phyloP scores from a whole-genome alignment of 805 yeast species.

The Saccharomycopsis synnaedendra region DNA sequence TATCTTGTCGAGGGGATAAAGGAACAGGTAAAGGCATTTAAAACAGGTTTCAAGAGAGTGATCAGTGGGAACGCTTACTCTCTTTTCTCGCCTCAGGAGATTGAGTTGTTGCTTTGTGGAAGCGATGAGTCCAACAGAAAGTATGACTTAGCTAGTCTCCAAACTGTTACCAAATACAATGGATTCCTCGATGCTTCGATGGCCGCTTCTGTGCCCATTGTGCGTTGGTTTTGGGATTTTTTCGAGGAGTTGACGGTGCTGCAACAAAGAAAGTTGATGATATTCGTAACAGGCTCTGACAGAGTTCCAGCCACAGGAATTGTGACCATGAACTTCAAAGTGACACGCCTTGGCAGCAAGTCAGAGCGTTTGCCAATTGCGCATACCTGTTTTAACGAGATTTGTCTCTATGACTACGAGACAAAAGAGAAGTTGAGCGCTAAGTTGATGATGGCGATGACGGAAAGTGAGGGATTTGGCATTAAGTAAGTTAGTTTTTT shows the following conservation, averaged over 20 bases:
- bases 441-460: constrained; percentile 59
- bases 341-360: constrained; percentile 42
- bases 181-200: constrained; percentile 44
- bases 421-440: constrained; percentile 38
- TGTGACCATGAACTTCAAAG: constrained; percentile 58
- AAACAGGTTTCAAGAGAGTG: constrained; percentile 62
- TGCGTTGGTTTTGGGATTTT: constrained; percentile 85
- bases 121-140: constrained; percentile 34
- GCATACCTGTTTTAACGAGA: constrained; percentile 91
- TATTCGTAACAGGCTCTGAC: constrained; percentile 84
- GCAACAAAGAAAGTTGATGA: constrained; percentile 52
- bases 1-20: constrained; percentile 45
- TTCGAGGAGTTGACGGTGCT: constrained; percentile 32
- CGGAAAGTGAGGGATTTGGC: constrained; percentile 83
- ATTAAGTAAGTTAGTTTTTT: constrained; percentile 31
- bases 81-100: constrained; percentile 70
- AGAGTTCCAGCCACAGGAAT: constrained; percentile 90
- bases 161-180: constrained; percentile 60
- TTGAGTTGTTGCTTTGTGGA: constrained; percentile 72
- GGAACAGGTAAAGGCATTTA: constrained; percentile 45
- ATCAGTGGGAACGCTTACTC: constrained; percentile 75
- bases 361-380: constrained; percentile 60
- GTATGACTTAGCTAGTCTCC: constrained; percentile 54
- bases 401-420: constrained; percentile 61
- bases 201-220: constrained; percentile 25